These are phyloP conservation scores for Xylaria sp. DNA, from an alignment of 2,329 filamentous ascomycete genomes.

Conservation along the genomic window DNA sequence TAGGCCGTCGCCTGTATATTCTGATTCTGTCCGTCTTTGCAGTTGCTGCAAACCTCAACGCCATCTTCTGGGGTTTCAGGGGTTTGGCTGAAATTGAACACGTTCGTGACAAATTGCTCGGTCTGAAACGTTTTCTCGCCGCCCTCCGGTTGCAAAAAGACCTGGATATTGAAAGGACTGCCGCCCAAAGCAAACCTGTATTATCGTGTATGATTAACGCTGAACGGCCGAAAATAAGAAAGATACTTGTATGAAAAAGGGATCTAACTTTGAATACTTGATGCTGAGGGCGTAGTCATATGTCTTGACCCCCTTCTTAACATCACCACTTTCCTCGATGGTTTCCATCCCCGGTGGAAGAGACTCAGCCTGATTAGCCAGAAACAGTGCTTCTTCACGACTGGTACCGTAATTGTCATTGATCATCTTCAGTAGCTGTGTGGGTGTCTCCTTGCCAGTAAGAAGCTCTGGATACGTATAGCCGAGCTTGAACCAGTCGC, in stretches of 20 bases:
- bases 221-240: background rate
- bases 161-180: conserved; percentile 35
- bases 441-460: conserved; percentile 24
- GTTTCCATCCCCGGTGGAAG: conserved; percentile 24
- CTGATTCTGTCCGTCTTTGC: conserved; percentile 28
- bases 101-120: conserved; percentile 36
- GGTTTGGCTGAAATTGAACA: conserved; percentile 37
- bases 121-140: conserved; percentile 26
- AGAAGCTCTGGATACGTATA: conserved; percentile 38
- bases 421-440: conserved; percentile 29
- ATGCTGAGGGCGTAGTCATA: conserved; percentile 38
- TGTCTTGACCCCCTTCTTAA: conserved; percentile 13
- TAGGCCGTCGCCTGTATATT: conserved; percentile 34
- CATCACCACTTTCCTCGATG: background rate
- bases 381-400: conserved; percentile 28
- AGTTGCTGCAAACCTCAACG: conserved; percentile 36
- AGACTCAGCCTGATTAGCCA: conserved; percentile 21
- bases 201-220: background rate
- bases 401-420: conserved; percentile 34
- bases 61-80: conserved; percentile 33
- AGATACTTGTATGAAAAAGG: background rate
- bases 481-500: conserved; percentile 33
- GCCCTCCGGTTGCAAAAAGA: conserved; percentile 32
- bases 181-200: conserved; percentile 36
- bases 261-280: conserved; percentile 35